Evolutionary conservation across 768 basidiomycete genomes (phyloP).

Genomic region (Plicaturopsis crispa): DNA sequence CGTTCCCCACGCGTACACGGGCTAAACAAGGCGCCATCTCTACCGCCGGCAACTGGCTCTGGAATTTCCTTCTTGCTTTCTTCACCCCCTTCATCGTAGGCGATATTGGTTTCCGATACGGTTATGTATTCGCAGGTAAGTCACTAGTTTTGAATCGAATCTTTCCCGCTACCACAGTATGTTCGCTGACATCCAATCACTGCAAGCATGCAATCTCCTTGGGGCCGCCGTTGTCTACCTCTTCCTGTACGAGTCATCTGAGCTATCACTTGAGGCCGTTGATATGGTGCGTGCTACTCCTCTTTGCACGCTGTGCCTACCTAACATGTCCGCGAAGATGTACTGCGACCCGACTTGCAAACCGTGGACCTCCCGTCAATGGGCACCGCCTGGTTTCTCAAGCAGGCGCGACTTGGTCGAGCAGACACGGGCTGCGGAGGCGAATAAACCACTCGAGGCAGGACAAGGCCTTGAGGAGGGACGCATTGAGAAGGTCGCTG

Average conservation of each 20-base stretch:
- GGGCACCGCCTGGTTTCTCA: slow-evolving; percentile 52
- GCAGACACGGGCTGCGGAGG: slow-evolving; percentile 33
- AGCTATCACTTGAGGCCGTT: slow-evolving; percentile 60
- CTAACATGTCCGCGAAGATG: slow-evolving; percentile 30
- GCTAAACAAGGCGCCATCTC: slow-evolving; percentile 65
- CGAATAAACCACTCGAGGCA: slow-evolving; percentile 22
- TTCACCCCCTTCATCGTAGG: slow-evolving; percentile 68
- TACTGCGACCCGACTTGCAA: slow-evolving; percentile 57
- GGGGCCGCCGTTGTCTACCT: slow-evolving; percentile 57
- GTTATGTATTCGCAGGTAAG: slow-evolving; percentile 62
- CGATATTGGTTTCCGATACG: slow-evolving; percentile 53
- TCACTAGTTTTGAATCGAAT: slow-evolving; percentile 2
- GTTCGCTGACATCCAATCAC: neutral
- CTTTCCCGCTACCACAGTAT: no score
- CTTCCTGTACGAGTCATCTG: slow-evolving; percentile 70
- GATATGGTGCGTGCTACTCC: slow-evolving; percentile 32
- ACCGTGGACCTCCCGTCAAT: slow-evolving; percentile 55
- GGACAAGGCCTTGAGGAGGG: no score
- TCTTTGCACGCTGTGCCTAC: slow-evolving; percentile 3
- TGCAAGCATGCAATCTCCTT: slow-evolving; percentile 45
- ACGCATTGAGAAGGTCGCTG: no score
- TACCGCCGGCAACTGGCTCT: slow-evolving; percentile 59
- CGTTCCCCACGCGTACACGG: slow-evolving; percentile 65
- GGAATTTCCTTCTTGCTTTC: slow-evolving; percentile 69
- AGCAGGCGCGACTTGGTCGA: slow-evolving; percentile 38